Conservation (phyloP, 2,329 filamentous ascomycete species). For the Aspergillus thermomutatus region DNA sequence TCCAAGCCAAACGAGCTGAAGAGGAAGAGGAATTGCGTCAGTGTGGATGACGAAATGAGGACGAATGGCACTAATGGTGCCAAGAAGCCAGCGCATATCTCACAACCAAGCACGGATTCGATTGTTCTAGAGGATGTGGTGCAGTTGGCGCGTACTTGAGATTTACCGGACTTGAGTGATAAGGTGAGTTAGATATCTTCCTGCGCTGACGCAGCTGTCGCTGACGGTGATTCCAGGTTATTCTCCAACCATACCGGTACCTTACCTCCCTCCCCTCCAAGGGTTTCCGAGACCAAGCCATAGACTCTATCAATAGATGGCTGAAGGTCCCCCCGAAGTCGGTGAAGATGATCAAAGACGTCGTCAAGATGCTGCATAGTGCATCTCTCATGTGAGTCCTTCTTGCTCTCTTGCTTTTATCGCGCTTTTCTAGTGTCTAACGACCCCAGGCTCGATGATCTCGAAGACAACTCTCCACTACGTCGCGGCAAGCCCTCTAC, state of each 20-base stretch:
- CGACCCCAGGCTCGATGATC: conserved; percentile 39
- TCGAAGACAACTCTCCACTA: conserved; percentile 43
- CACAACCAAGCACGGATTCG: not conserved
- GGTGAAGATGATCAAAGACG: conserved; percentile 32
- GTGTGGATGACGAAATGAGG: not conserved
- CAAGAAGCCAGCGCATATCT: not conserved
- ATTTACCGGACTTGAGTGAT: not conserved
- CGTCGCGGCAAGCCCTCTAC: conserved; percentile 42
- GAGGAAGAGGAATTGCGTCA: not conserved
- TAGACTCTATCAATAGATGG: conserved; percentile 39
- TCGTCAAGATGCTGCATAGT: conserved; percentile 37
- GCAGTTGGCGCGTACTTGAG: not conserved
- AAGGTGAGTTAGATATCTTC: not conserved
- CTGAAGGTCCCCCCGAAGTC: conserved; percentile 29
- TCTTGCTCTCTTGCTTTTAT: not conserved
- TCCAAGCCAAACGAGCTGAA: not conserved
- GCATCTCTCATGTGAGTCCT: conserved; percentile 33
- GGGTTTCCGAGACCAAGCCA: conserved; percentile 32
- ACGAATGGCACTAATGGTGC: not conserved
- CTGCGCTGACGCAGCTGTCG: not conserved
- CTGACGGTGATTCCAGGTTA: not conserved
- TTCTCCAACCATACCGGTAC: conserved; percentile 17
- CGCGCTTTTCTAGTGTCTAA: not conserved
- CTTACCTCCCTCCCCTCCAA: conserved; percentile 35
- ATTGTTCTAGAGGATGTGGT: not conserved